A percentile compares a stretch with the other conserved stretches of the same genome.
phyloP scores from a whole-genome alignment of 2,329 filamentous ascomycete species.

The Ceratocystis huliohia region DNA sequence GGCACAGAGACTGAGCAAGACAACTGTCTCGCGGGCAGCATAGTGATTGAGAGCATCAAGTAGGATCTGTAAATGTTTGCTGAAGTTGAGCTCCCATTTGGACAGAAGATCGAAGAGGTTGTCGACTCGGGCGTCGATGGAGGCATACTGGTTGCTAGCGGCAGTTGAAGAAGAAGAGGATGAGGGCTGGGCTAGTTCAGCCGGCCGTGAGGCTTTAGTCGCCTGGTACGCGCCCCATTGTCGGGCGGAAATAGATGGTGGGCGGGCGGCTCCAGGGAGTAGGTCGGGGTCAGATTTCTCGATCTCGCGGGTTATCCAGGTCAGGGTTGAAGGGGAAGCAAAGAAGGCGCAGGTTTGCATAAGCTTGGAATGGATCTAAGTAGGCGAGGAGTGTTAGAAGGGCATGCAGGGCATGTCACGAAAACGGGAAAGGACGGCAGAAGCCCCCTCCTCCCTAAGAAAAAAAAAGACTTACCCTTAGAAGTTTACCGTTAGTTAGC shows the following conservation, averaged over 20 bases:
- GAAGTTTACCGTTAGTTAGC: slow-evolving; percentile 89
- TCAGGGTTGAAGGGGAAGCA: slow-evolving; percentile 60
- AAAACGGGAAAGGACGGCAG: background rate
- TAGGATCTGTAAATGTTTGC: slow-evolving; percentile 79
- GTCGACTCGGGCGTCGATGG: slow-evolving; percentile 43
- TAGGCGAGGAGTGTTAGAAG: background rate
- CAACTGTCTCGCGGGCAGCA: slow-evolving; percentile 91
- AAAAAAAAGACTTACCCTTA: slow-evolving; percentile 50
- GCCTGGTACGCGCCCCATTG: slow-evolving; percentile 48
- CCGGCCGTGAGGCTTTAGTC: slow-evolving; percentile 33
- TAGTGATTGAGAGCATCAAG: slow-evolving; percentile 94
- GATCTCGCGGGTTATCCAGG: slow-evolving; percentile 72
- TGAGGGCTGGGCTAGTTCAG: slow-evolving; percentile 27
- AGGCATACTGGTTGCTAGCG: slow-evolving; percentile 28
- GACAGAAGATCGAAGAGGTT: slow-evolving; percentile 78
- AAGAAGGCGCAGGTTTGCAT: slow-evolving; percentile 95
- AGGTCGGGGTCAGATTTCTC: slow-evolving; percentile 74
- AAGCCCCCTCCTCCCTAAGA: background rate
- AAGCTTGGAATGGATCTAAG: slow-evolving; percentile 87
- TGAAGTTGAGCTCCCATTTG: slow-evolving; percentile 90
- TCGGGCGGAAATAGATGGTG: slow-evolving; percentile 45
- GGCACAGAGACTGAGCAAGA: slow-evolving; percentile 76
- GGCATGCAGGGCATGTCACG: background rate
- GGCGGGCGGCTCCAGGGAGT: slow-evolving; percentile 38
- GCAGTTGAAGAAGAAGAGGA: slow-evolving; percentile 28